Evolutionary conservation across 2,329 filamentous ascomycete genomes (phyloP).

Genomic region (Aureobasidium sp.): DNA sequence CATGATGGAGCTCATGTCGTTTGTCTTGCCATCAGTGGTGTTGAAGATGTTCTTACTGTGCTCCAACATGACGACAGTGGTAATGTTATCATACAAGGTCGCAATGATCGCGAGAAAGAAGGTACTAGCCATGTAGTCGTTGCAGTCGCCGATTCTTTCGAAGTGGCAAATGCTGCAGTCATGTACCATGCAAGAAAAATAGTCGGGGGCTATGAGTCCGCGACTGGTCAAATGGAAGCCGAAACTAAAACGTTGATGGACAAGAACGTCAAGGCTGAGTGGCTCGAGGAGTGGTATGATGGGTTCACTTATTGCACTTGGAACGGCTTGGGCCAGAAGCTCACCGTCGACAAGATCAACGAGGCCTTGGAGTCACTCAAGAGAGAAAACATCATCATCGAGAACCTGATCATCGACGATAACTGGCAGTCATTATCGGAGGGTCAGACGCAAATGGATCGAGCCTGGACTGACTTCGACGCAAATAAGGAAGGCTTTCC

Average conservation of each 20-base stretch:
- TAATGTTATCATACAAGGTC: conserved; percentile 59
- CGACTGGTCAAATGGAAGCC: conserved; percentile 37
- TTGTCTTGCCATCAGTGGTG: conserved; percentile 68
- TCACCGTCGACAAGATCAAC: conserved; percentile 75
- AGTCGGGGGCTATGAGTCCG: conserved; percentile 40
- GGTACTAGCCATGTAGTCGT: conserved; percentile 59
- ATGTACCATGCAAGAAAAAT: conserved; percentile 81
- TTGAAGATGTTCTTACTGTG: conserved; percentile 62
- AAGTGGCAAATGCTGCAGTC: conserved; percentile 68
- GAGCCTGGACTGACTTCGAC: conserved; percentile 74
- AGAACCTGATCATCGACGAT: conserved; percentile 89
- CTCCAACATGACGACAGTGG: conserved; percentile 61
- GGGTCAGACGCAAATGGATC: conserved; percentile 45
- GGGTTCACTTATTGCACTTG: conserved; percentile 93
- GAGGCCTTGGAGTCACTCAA: conserved; percentile 66
- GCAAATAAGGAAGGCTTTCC: conserved; percentile 76
- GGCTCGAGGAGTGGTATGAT: conserved; percentile 86
- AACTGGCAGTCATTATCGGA: conserved; percentile 81
- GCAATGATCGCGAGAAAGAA: conserved; percentile 58
- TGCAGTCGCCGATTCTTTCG: conserved; percentile 64
- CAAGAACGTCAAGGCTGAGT: conserved; percentile 50
- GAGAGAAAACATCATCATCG: conserved; percentile 65
- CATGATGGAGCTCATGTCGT: conserved; percentile 67
- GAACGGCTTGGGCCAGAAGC: conserved; percentile 80
- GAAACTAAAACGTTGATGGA: conserved; percentile 42